Evolutionary conservation across 108 stramenopile genomes (phyloP), one percentile per base, ranked within the genome.

Genomic region (Nitzschia putrida): DNA sequence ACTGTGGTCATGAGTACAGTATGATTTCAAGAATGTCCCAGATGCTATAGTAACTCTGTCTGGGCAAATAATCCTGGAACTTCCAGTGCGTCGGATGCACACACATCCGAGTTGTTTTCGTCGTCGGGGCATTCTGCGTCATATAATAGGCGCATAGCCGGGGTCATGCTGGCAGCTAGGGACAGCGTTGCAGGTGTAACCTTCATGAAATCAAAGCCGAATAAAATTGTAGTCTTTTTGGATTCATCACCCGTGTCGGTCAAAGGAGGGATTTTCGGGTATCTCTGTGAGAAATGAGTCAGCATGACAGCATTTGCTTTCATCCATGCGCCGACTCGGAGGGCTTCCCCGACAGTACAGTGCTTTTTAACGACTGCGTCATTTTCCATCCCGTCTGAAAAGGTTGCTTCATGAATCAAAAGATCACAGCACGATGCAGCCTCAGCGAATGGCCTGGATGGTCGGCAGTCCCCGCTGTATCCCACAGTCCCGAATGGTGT

Each of bases 351-450:
- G 18, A 96, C 85, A 8, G 98, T 99, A 42, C 80, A 92, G 82
- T 99, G 98, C 11, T 84, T 80, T 76, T 97, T 97, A 47, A 89
- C 58, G 5, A 77, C 75, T 20, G 93, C 95, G 59, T 95, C 91
- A 8, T 86, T 89, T 70, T 88, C 89, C 89, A 94, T 89, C 25
- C 86, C 93, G 79, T 97, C 91, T 64, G 96, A 96, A 78, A 99
- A 99, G 8, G 98, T 99, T 23, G 98, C 97, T 80, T 99, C 98
- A 53, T 99, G 98, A 61, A 99, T 95, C 9, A 99, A 81, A 25
- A 99, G 38, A 41, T 95, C 88, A 9, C 94, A 84, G 25, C 84
- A 85, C 41, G 49, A 41, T 7, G 82, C 96, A 53, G 61, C 79
- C 41, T 67, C 51, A 7, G 90, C 95, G 54, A 98, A 85, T 24